A percentile compares a stretch with the other conserved stretches of the same genome.
phyloP scores from a whole-genome alignment of 2,329 filamentous ascomycete genomes.

The Ophiostoma quercus region DNA sequence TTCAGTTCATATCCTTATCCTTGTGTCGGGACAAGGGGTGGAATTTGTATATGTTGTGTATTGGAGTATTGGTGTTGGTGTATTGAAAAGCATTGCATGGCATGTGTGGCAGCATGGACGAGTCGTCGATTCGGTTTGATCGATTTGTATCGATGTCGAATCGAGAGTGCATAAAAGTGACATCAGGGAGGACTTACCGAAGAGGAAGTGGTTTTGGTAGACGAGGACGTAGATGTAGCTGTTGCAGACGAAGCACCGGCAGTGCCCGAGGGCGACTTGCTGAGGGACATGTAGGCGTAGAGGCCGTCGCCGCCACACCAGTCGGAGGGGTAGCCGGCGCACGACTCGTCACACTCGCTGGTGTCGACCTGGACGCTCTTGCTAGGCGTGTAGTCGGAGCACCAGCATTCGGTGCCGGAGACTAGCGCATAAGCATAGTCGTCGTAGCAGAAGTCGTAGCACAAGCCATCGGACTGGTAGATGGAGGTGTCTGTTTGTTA shows the following conservation, averaged over 20 bases:
- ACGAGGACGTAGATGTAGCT: constrained; percentile 12
- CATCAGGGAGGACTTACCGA: constrained; percentile 22
- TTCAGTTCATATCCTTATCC: constrained; percentile 20
- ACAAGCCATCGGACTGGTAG: constrained; percentile 66
- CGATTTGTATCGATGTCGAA: not conserved
- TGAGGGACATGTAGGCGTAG: constrained; percentile 61
- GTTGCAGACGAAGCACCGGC: constrained; percentile 30
- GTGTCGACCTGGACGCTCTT: constrained; percentile 38
- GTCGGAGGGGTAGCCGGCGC: constrained; percentile 65
- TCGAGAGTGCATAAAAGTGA: not conserved
- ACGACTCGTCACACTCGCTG: constrained; percentile 50
- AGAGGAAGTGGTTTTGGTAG: constrained; percentile 12
- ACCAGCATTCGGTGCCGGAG: constrained; percentile 65
- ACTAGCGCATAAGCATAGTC: constrained; percentile 64
- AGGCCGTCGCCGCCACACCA: constrained; percentile 58
- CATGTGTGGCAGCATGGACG: constrained; percentile 7
- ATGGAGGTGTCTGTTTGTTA: constrained; percentile 45
- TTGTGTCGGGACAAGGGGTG: not conserved
- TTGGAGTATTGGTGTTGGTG: not conserved
- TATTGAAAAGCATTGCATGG: not conserved
- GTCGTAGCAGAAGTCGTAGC: constrained; percentile 52
- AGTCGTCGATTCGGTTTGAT: not conserved
- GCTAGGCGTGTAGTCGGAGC: constrained; percentile 62
- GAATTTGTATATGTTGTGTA: not conserved
- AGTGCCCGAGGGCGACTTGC: constrained; percentile 54